Evolutionary conservation across 257 asterid species (phyloP).

Genomic region (Salvia rosmarinus): DNA sequence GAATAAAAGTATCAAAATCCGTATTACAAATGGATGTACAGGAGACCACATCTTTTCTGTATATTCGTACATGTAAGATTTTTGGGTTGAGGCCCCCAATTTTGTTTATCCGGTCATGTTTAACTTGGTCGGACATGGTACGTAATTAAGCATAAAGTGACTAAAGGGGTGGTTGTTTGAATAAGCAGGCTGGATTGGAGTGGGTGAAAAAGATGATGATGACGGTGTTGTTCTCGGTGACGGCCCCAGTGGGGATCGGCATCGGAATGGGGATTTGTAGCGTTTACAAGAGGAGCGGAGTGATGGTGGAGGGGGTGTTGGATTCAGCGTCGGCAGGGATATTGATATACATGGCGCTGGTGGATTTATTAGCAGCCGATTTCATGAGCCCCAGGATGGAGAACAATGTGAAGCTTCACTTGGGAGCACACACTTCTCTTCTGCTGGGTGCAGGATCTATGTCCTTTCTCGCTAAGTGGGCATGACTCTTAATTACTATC

Average conservation of each 20-base stretch:
- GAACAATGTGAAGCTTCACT: slow-evolving; percentile 46
- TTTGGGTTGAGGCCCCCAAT: too few relatives aligned
- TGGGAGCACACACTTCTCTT: slow-evolving; percentile 50
- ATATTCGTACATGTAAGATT: too few relatives aligned
- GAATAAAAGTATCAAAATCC: too few relatives aligned
- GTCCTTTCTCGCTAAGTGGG: slow-evolving; percentile 65
- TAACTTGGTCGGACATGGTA: too few relatives aligned
- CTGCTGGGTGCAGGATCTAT: slow-evolving; percentile 61
- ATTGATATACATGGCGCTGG: slow-evolving; percentile 63
- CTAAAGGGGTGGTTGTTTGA: not conserved
- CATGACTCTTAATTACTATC: too few relatives aligned
- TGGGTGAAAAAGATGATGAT: slow-evolving; percentile 40
- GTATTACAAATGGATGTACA: too few relatives aligned
- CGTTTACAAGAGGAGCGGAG: slow-evolving; percentile 40
- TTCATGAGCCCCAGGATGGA: slow-evolving; percentile 54
- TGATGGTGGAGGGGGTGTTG: slow-evolving; percentile 47
- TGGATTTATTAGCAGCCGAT: slow-evolving; percentile 62
- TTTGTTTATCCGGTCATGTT: too few relatives aligned
- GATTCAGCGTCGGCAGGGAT: slow-evolving; percentile 61
- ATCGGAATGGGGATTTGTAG: slow-evolving; percentile 51
- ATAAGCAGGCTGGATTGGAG: slow-evolving; percentile 51
- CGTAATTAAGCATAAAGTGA: too few relatives aligned
- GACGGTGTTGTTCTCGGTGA: slow-evolving; percentile 52
- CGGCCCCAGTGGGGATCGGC: slow-evolving; percentile 58
- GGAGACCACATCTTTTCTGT: too few relatives aligned